Conservation (phyloP, 192 early-diverging fungal genomes). For the Coemansia sp. region DNA sequence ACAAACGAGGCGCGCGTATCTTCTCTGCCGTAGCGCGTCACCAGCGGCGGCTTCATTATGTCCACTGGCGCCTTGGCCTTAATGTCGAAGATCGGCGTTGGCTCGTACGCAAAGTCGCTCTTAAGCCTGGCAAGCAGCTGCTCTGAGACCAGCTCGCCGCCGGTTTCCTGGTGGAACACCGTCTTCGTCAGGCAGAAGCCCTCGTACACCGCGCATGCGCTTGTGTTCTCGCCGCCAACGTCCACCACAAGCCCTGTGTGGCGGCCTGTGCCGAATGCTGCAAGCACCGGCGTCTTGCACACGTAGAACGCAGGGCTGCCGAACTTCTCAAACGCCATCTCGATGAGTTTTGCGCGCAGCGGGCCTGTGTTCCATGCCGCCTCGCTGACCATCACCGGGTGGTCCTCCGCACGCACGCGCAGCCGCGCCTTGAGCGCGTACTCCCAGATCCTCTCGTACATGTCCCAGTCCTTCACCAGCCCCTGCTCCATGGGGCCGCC, state of each 20-base stretch:
- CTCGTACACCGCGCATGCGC: constrained; percentile 95
- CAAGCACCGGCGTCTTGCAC: constrained; percentile 87
- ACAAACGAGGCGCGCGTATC: constrained; percentile 63
- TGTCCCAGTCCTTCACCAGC: constrained; percentile 94
- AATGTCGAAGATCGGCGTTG: constrained; percentile 86
- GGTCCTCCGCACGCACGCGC: constrained; percentile 75
- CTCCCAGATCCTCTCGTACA: constrained; percentile 90
- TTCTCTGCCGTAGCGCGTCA: constrained; percentile 25
- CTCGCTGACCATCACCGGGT: constrained; percentile 91
- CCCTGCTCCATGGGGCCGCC: constrained; percentile 85
- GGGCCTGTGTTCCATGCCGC: constrained; percentile 89
- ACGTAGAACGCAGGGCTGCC: constrained; percentile 92
- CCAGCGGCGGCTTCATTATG: constrained; percentile 65
- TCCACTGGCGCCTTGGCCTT: constrained; percentile 75
- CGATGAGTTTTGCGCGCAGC: constrained; percentile 82
- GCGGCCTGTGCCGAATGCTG: constrained; percentile 90
- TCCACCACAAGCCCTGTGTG: constrained; percentile 91
- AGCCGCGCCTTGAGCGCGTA: constrained; percentile 75
- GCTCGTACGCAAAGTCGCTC: constrained; percentile 60
- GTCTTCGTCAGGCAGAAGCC: constrained; percentile 95
- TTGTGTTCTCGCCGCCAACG: constrained; percentile 86
- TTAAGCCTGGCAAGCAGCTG: constrained; percentile 71
- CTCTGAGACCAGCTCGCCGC: constrained; percentile 80
- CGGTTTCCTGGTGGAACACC: constrained; percentile 64
- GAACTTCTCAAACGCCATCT: constrained; percentile 95